phyloP scores from a whole-genome alignment of 768 basidiomycete species.

The Macrolepiota dolichaula region DNA sequence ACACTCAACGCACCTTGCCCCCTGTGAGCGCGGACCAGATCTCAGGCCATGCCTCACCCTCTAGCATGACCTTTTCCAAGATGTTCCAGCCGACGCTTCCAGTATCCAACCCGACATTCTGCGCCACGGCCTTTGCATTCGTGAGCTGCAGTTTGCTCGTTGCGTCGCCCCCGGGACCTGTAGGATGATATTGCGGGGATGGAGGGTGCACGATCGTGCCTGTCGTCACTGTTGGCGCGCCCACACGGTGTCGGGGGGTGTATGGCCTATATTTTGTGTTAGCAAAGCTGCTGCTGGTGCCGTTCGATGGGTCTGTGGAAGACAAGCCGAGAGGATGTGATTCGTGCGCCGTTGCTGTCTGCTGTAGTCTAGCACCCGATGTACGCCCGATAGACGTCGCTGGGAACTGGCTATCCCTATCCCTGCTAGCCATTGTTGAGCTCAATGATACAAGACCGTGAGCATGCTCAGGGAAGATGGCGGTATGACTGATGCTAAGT shows the following conservation, averaged over 20 bases:
- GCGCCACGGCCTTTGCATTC: conserved; percentile 71
- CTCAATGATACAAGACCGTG: neutral
- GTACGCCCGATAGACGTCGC: conserved; percentile 53
- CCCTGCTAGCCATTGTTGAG: neutral
- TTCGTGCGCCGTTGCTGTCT: conserved; percentile 46
- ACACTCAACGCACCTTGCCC: conserved; percentile 53
- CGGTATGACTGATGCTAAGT: neutral
- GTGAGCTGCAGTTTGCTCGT: conserved; percentile 68
- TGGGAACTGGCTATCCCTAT: conserved; percentile 32
- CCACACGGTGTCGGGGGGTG: conserved; percentile 62
- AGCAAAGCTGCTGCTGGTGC: neutral
- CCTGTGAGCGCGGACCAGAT: conserved; percentile 61
- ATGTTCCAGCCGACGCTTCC: conserved; percentile 69
- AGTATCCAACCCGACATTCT: conserved; percentile 61
- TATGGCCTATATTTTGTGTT: conserved; percentile 68
- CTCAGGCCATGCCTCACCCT: conserved; percentile 56
- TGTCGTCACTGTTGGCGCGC: conserved; percentile 40
- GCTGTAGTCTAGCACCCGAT: conserved; percentile 37
- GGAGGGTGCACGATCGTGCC: conserved; percentile 47
- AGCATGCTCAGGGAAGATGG: neutral
- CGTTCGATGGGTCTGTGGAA: conserved; percentile 18
- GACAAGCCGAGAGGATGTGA: conserved; percentile 55
- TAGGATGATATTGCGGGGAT: conserved; percentile 38
- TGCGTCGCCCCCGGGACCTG: conserved; percentile 40
- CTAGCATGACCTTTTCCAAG: conserved; percentile 61